Percentiles rank a stretch among this genome's conserved stretches.
Conservation (phyloP, 805 yeast genomes). For the Sugiyamaella lignohabitans region DNA sequence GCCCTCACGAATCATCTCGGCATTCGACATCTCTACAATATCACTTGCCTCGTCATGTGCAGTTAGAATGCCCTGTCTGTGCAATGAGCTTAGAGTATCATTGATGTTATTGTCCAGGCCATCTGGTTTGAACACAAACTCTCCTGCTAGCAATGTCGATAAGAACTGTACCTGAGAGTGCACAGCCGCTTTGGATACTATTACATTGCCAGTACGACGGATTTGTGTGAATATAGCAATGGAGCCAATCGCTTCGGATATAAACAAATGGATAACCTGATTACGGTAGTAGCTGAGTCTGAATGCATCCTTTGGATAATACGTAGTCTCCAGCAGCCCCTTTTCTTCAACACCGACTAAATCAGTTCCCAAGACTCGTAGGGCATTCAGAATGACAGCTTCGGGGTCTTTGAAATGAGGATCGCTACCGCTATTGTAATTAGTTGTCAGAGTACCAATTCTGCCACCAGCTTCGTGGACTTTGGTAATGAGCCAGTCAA, state of each 20-base stretch:
- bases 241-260: constrained; percentile 44
- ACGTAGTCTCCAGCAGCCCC: constrained; percentile 35
- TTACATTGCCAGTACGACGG: constrained; percentile 22
- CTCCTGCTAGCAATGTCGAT: constrained; percentile 34
- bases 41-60: constrained; percentile 18
- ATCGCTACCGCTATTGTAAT: constrained; percentile 14
- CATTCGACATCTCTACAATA: constrained; percentile 19
- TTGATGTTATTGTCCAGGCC: constrained; percentile 32
- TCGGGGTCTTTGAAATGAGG: constrained; percentile 21
- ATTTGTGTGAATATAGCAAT: constrained; percentile 34
- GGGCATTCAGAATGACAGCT: constrained; percentile 33
- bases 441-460: constrained; percentile 32
- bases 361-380: constrained; percentile 35
- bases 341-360: constrained; percentile 30
- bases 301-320: constrained; percentile 42
- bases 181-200: constrained; percentile 26
- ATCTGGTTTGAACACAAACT: constrained; percentile 35
- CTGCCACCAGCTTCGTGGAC: constrained; percentile 35
- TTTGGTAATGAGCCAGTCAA: constrained; percentile 32
- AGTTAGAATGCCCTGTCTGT: constrained; percentile 28
- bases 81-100: constrained; percentile 27
- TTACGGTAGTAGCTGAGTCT: constrained; percentile 54
- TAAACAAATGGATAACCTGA: constrained; percentile 48
- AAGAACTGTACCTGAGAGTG: constrained; percentile 30
- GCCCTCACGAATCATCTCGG: constrained; percentile 16